Percentiles rank a stretch among this genome's conserved stretches.
These are phyloP conservation scores for Suhomyces kilbournensis DNA, from an alignment of 805 yeast species.

Conservation along the genomic window DNA sequence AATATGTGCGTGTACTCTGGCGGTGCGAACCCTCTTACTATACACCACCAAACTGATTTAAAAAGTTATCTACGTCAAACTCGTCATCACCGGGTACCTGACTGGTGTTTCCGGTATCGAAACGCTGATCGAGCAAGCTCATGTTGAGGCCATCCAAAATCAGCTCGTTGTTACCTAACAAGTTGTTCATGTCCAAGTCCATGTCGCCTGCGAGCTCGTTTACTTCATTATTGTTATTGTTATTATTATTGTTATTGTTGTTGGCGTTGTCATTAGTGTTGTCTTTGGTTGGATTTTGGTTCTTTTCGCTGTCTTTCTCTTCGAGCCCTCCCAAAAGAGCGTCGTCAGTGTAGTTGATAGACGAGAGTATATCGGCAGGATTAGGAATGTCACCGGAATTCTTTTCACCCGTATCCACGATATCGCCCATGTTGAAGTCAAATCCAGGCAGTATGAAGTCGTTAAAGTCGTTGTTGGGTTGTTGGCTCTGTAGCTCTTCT, in stretches of 20 bases:
- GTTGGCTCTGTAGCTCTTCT: constrained; percentile 6
- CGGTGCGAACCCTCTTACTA: background rate
- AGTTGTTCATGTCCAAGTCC: constrained; percentile 33
- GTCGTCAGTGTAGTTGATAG: constrained; percentile 22
- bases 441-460: constrained; percentile 24
- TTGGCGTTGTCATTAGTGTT: constrained; percentile 2
- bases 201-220: constrained; percentile 4
- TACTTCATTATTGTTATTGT: background rate
- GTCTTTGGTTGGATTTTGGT: constrained; percentile 1
- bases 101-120: constrained; percentile 19
- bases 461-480: constrained; percentile 10
- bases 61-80: constrained; percentile 44
- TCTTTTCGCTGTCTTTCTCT: background rate
- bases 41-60: constrained; percentile 38
- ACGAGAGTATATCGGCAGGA: constrained; percentile 30
- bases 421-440: constrained; percentile 26
- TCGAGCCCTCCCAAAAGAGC: constrained; percentile 3
- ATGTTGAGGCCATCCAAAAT: constrained; percentile 42
- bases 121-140: constrained; percentile 36
- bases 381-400: constrained; percentile 23
- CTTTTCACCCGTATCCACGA: constrained; percentile 9
- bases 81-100: constrained; percentile 33
- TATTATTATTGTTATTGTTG: constrained; percentile 6
- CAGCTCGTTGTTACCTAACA: constrained; percentile 39
- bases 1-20: constrained; percentile 7